Evolutionary conservation across 1,139 yeast genomes (phyloP), one percentile per base, ranked within the genome.

Genomic region (Zygosaccharomyces pseudobailii): DNA sequence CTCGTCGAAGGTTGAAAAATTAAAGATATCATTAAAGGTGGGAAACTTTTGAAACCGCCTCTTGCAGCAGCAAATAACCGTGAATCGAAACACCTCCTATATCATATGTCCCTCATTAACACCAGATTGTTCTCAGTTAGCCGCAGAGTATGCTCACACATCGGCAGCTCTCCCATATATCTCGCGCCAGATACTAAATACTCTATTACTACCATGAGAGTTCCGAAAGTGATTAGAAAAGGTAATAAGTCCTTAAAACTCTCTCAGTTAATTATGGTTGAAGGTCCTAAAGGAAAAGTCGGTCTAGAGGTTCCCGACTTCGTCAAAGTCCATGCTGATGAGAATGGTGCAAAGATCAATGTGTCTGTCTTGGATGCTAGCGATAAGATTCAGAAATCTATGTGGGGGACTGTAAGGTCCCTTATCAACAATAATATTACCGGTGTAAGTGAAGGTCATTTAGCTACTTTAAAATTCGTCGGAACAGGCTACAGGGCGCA

Each of bases 401-500:
- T 92, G 80, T 94, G 98, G 98, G 99, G 98, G 10, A 92, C 98
- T 6, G 77, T 87, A 42, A 79, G 98, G 62, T 78, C 95, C 0
- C 74, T 84, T 50, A 67, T 94, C 43, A 80, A 81, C 60, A 92
- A 92, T 69, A 79, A 85, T 59, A 75, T 92, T 34, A 73, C 79
- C 42, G 99, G 99, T 42, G 95, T 89, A 31, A 79, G 88, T 36
- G 97, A 90, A 58, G 97, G 97, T 10, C 97, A 92, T 65, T 71
- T 89, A 55, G 80, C 95, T 34, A 84, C 90, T 50, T 76, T 94
- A 55, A 86, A 83, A 68, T 85, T 94, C 58, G 96, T 89, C 23
- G 99, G 99, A 56, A 92, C 97, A 13, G 99, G 99, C 65, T 94
- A 87, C 76, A 82, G 97, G 69, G 96, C 95, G 3, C 72, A 78